Percentiles rank a stretch among this genome's conserved stretches.
phyloP scores from a whole-genome alignment of 2,329 filamentous ascomycete genomes.

The Conoideocrella luteorostrata region DNA sequence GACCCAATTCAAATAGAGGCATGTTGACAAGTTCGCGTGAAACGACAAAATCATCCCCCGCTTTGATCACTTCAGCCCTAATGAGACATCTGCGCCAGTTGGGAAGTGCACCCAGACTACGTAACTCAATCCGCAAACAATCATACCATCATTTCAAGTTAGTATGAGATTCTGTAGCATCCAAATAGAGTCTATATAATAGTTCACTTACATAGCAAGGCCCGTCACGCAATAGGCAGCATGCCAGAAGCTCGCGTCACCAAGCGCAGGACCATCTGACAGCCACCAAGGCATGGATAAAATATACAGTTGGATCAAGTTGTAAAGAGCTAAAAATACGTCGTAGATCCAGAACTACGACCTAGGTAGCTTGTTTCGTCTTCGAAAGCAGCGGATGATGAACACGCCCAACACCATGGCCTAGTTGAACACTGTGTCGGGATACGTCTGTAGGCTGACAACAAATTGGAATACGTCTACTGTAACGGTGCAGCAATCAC shows the following conservation, averaged over 20 bases:
- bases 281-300: constrained; percentile 69
- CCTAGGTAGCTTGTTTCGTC: constrained; percentile 38
- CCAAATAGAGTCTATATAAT: too few relatives aligned
- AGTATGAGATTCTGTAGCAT: too few relatives aligned
- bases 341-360: constrained; percentile 56
- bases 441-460: constrained; percentile 53
- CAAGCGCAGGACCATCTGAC: constrained; percentile 52
- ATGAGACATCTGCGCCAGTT: constrained; percentile 46
- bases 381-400: constrained; percentile 49
- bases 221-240: constrained; percentile 61
- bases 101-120: constrained; percentile 53
- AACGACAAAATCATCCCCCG: constrained; percentile 40
- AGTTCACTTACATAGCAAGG: constrained; percentile 50
- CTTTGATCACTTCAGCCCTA: constrained; percentile 45
- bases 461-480: constrained; percentile 63
- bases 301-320: constrained; percentile 53
- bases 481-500: constrained; percentile 56
- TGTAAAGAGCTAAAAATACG: constrained; percentile 50
- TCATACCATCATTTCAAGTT: too few relatives aligned
- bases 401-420: constrained; percentile 51
- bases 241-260: constrained; percentile 69
- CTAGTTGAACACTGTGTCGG: constrained; percentile 50
- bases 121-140: constrained; percentile 51
- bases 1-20: constrained; percentile 38
- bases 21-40: constrained; percentile 47